Percentiles rank a stretch among this genome's conserved stretches.
phyloP scores from a whole-genome alignment of 345 rosid species.

The Citrus mangshanensis region DNA sequence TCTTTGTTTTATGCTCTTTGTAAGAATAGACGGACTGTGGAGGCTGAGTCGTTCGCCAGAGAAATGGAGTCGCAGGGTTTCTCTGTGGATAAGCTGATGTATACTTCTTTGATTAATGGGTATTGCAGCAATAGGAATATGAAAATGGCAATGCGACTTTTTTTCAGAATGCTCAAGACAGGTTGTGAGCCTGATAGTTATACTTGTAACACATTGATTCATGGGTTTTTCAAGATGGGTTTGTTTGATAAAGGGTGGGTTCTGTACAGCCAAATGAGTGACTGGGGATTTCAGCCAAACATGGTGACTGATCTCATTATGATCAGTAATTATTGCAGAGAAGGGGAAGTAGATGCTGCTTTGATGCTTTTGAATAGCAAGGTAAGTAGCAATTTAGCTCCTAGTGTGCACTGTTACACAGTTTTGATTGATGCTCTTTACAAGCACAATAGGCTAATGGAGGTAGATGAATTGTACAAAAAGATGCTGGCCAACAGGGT shows the following conservation, averaged over 20 bases:
- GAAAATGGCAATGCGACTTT: constrained; percentile 60
- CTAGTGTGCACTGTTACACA: constrained; percentile 52
- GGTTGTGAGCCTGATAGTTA: constrained; percentile 50
- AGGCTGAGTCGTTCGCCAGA: constrained; percentile 50
- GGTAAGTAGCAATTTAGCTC: constrained; percentile 27
- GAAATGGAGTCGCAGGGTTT: constrained; percentile 56
- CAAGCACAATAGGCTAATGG: constrained; percentile 40
- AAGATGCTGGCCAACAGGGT: constrained; percentile 46
- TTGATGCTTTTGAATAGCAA: constrained; percentile 36
- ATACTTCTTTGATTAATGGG: constrained; percentile 48
- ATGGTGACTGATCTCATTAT: constrained; percentile 47
- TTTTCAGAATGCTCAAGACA: constrained; percentile 56
- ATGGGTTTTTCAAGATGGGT: constrained; percentile 53
- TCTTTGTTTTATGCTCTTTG: constrained; percentile 66
- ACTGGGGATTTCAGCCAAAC: constrained; percentile 32
- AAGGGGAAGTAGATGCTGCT: constrained; percentile 54
- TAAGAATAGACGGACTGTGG: constrained; percentile 38
- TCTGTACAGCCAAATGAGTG: constrained; percentile 40
- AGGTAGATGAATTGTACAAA: constrained; percentile 43
- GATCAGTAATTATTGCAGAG: constrained; percentile 55
- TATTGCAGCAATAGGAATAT: constrained; percentile 51
- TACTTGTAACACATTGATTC: constrained; percentile 58
- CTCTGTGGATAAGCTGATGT: constrained; percentile 53
- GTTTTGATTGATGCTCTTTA: constrained; percentile 46
- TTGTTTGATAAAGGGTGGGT: constrained; percentile 44